Evolutionary conservation across 2,329 filamentous ascomycete genomes (phyloP).

Genomic region (Penicillium sp.): DNA sequence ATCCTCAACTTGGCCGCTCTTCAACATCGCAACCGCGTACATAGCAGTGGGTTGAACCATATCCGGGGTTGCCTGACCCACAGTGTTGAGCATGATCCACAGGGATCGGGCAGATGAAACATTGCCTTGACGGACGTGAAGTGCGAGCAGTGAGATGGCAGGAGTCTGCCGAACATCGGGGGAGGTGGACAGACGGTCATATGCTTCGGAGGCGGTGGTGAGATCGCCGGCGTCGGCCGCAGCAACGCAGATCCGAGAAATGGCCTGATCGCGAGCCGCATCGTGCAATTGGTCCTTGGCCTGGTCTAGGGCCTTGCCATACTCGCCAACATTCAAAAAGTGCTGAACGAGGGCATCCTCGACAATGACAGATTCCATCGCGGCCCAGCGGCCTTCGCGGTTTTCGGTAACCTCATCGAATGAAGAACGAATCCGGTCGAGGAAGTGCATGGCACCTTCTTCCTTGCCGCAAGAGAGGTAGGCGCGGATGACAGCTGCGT

Average conservation of each 20-base stretch:
- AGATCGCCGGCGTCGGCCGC: constrained; percentile 80
- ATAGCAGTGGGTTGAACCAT: constrained; percentile 88
- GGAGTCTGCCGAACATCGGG: constrained; percentile 56
- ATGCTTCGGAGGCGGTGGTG: constrained; percentile 67
- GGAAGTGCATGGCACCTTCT: constrained; percentile 81
- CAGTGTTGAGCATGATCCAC: constrained; percentile 70
- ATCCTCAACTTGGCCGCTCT: constrained; percentile 80
- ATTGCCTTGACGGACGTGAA: constrained; percentile 81
- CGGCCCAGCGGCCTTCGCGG: constrained; percentile 59
- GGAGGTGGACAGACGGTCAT: constrained; percentile 58
- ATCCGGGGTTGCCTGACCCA: constrained; percentile 60
- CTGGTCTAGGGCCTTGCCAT: constrained; percentile 72
- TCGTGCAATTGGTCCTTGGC: constrained; percentile 62
- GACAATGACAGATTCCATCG: constrained; percentile 72
- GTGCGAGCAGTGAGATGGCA: constrained; percentile 79
- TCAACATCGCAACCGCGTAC: constrained; percentile 86
- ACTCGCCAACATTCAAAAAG: constrained; percentile 69
- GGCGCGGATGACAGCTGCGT: constrained; percentile 86
- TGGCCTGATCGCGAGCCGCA: constrained; percentile 60
- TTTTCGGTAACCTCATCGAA: constrained; percentile 50
- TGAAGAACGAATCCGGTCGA: constrained; percentile 70
- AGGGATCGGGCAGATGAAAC: constrained; percentile 74
- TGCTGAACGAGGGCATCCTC: constrained; percentile 76
- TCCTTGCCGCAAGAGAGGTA: constrained; percentile 81
- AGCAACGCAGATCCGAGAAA: constrained; percentile 71